Percentiles rank a stretch among this genome's conserved stretches.
Conservation (phyloP, 495 filamentous ascomycete genomes). For the Neurospora discreta region DNA sequence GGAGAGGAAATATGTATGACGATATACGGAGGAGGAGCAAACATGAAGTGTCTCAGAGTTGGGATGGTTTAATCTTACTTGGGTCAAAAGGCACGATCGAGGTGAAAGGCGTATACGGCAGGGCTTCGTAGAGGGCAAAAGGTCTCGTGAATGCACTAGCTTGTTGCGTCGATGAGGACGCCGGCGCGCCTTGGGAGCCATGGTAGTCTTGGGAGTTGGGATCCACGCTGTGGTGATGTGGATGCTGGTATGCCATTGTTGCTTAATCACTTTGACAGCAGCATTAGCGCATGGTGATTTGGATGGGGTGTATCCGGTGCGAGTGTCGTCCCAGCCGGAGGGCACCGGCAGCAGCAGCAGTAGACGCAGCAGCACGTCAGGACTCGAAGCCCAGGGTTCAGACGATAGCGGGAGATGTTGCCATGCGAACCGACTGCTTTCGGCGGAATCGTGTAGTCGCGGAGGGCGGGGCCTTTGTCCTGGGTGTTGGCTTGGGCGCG, state of each 20-base stretch:
- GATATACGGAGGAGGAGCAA: neutral
- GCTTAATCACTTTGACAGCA: conserved; percentile 9
- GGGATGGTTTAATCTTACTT: conserved; percentile 38
- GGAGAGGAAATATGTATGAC: neutral
- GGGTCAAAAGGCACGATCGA: conserved; percentile 80
- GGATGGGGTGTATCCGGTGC: neutral
- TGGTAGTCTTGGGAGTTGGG: neutral
- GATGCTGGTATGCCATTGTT: conserved; percentile 27
- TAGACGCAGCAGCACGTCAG: neutral
- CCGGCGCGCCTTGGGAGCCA: neutral
- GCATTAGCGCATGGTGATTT: neutral
- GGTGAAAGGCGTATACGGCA: conserved; percentile 85
- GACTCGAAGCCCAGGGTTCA: neutral
- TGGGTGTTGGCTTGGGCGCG: neutral
- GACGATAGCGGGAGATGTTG: neutral
- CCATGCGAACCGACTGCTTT: neutral
- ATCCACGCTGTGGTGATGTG: conserved; percentile 7
- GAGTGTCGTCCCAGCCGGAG: neutral
- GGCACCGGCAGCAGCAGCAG: neutral
- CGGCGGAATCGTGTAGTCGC: neutral
- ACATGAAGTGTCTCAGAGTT: neutral
- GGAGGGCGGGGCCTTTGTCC: neutral
- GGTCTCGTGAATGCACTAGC: conserved; percentile 15
- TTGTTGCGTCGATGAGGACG: neutral
- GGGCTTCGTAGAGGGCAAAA: conserved; percentile 63